Percentiles rank a stretch among this genome's conserved stretches.
These are phyloP conservation scores for Cocos nucifera DNA, from an alignment of 176 grass and related monocot species.

Conservation along the genomic window DNA sequence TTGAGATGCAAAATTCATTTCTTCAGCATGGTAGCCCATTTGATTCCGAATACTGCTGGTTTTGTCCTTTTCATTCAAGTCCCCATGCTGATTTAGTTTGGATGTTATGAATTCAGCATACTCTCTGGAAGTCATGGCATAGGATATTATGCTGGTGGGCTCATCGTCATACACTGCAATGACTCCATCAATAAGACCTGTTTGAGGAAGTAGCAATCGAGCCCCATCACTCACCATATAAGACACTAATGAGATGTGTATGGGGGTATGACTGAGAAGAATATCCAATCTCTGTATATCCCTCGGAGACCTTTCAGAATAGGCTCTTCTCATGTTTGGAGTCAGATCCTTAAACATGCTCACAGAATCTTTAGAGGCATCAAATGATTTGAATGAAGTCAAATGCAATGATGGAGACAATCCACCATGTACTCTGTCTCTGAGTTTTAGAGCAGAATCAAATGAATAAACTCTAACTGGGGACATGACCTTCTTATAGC, in stretches of 20 bases:
- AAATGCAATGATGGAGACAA: constrained; percentile 39
- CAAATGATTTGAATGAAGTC: constrained; percentile 30
- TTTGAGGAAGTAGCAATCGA: constrained; percentile 61
- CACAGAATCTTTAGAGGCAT: constrained; percentile 46
- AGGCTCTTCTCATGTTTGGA: constrained; percentile 61
- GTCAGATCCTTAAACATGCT: constrained; percentile 31
- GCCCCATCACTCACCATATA: constrained; percentile 52
- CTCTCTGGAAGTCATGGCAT: constrained; percentile 62
- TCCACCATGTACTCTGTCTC: constrained; percentile 38
- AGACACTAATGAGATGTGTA: constrained; percentile 39
- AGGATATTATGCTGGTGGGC: constrained; percentile 73
- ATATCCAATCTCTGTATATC: constrained; percentile 49
- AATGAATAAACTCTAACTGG: constrained; percentile 82
- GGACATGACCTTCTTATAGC: constrained; percentile 34
- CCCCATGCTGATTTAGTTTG: constrained; percentile 15
- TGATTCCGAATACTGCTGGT: background rate
- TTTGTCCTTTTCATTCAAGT: background rate
- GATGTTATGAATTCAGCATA: constrained; percentile 43
- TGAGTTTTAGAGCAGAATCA: constrained; percentile 47
- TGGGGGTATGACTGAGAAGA: constrained; percentile 35
- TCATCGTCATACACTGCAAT: constrained; percentile 90
- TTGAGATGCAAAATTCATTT: background rate
- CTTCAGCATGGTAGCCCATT: background rate
- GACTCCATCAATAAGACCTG: constrained; percentile 34
- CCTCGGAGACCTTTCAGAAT: constrained; percentile 62